These are phyloP conservation scores for Capsicum baccatum DNA, from an alignment of 257 asterid species.

Conservation along the genomic window DNA sequence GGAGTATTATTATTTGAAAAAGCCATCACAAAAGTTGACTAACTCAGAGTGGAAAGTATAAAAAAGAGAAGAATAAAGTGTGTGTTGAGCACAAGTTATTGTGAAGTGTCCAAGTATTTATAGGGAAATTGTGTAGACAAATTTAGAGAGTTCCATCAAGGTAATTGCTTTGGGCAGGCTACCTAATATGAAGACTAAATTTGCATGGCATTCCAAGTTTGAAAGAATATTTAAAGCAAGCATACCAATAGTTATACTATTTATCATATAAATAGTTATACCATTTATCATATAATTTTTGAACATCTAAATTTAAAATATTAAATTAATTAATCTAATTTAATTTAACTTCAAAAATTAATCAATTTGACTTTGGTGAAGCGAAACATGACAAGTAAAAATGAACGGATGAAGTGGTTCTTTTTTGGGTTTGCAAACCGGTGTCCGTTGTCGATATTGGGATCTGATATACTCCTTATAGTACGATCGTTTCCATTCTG, in stretches of 20 bases:
- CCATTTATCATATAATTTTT: no score
- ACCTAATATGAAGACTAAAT: slow-evolving; percentile 60
- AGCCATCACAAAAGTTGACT: slow-evolving; percentile 44
- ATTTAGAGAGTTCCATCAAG: background rate
- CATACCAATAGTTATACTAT: background rate
- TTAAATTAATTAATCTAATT: no score
- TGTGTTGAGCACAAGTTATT: slow-evolving; percentile 34
- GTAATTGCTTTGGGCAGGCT: slow-evolving; percentile 51
- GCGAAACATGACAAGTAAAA: no score
- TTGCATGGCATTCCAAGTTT: slow-evolving; percentile 43
- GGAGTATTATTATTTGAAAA: slow-evolving; percentile 20
- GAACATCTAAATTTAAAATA: no score
- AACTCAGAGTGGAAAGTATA: slow-evolving; percentile 26
- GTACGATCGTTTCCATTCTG: no score
- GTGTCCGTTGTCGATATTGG: no score
- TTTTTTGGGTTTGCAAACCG: no score
- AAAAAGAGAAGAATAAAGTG: background rate
- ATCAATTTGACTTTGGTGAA: no score
- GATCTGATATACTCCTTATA: no score
- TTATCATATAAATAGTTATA: no score
- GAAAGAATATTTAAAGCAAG: background rate
- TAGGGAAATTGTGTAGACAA: slow-evolving; percentile 36
- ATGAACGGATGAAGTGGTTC: no score
- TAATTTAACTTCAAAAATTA: no score
- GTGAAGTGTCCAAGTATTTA: slow-evolving; percentile 35